phyloP scores from a whole-genome alignment of 805 yeast species.

The Schizosaccharomyces lindneri region DNA sequence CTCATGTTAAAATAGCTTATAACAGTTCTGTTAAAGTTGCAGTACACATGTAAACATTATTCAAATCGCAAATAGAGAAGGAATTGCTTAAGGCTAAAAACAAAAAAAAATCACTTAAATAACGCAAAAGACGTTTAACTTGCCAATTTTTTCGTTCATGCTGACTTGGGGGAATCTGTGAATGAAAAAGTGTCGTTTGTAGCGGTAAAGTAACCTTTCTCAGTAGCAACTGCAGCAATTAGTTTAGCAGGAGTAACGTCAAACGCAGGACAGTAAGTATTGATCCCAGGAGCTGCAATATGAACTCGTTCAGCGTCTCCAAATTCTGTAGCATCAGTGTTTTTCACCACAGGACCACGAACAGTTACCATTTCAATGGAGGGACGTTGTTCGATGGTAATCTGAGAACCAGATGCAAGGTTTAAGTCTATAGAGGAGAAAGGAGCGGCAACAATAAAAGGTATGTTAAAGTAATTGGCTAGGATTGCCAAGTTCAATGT shows the following conservation, averaged over 20 bases:
- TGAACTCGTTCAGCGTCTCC: slow-evolving; percentile 27
- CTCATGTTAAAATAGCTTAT: no score
- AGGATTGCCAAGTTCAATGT: slow-evolving; percentile 68
- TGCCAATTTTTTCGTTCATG: no score
- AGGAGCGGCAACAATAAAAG: slow-evolving; percentile 87
- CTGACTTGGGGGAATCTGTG: no score
- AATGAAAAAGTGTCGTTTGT: neutral
- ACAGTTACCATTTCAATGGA: slow-evolving; percentile 51
- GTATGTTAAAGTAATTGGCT: slow-evolving; percentile 41
- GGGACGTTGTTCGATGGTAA: slow-evolving; percentile 74
- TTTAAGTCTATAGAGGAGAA: slow-evolving; percentile 62
- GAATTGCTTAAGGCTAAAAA: no score
- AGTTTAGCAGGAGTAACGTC: slow-evolving; percentile 70
- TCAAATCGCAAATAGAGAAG: no score
- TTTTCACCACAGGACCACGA: slow-evolving; percentile 34
- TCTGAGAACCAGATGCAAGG: slow-evolving; percentile 44
- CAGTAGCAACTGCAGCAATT: slow-evolving; percentile 80
- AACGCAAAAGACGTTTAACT: no score
- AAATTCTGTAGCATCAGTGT: slow-evolving; percentile 7
- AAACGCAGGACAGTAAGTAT: slow-evolving; percentile 90
- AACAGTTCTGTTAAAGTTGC: no score
- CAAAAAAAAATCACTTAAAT: no score
- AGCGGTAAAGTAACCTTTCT: slow-evolving; percentile 12
- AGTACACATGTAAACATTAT: no score
- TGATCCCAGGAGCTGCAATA: slow-evolving; percentile 61